These are phyloP conservation scores for Bremia lactucae DNA, from an alignment of 352 stramenopile genomes.

Conservation along the genomic window DNA sequence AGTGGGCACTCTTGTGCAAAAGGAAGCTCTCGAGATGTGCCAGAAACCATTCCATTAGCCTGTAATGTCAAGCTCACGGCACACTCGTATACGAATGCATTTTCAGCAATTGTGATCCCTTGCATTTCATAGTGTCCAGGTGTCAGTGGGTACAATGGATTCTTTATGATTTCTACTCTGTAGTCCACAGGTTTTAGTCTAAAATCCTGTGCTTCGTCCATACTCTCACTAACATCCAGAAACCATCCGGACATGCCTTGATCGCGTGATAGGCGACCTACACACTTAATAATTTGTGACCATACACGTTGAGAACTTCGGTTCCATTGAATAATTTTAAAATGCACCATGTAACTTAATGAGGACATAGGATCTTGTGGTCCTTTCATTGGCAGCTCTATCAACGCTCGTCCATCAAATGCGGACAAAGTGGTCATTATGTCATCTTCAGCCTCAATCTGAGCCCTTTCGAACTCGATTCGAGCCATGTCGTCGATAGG, in stretches of 20 bases:
- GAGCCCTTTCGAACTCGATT: not conserved
- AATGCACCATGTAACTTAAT: constrained; percentile 35
- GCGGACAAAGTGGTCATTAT: constrained; percentile 10
- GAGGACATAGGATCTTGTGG: constrained; percentile 2
- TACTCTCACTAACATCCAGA: constrained; percentile 17
- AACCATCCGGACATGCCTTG: constrained; percentile 16
- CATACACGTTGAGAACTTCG: constrained; percentile 14
- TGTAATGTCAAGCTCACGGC: constrained; percentile 26
- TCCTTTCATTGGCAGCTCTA: constrained; percentile 9
- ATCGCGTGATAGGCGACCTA: constrained; percentile 12
- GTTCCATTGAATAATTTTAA: constrained; percentile 36
- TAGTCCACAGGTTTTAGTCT: constrained; percentile 12
- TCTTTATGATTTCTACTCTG: constrained; percentile 12
- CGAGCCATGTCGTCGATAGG: too few species aligned
- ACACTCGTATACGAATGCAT: constrained; percentile 50
- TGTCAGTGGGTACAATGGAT: constrained; percentile 33
- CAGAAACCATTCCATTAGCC: constrained; percentile 28
- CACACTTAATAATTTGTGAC: constrained; percentile 27
- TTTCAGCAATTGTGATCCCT: constrained; percentile 47
- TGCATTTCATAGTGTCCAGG: constrained; percentile 40
- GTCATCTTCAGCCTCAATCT: constrained; percentile 2
- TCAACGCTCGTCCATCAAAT: constrained; percentile 24
- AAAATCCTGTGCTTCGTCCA: constrained; percentile 24
- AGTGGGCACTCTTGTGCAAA: constrained; percentile 42
- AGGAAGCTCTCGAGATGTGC: constrained; percentile 38